A percentile compares a stretch with the other conserved stretches of the same genome.
Conservation (phyloP, 345 rosid genomes). For the Murraya paniculata region DNA sequence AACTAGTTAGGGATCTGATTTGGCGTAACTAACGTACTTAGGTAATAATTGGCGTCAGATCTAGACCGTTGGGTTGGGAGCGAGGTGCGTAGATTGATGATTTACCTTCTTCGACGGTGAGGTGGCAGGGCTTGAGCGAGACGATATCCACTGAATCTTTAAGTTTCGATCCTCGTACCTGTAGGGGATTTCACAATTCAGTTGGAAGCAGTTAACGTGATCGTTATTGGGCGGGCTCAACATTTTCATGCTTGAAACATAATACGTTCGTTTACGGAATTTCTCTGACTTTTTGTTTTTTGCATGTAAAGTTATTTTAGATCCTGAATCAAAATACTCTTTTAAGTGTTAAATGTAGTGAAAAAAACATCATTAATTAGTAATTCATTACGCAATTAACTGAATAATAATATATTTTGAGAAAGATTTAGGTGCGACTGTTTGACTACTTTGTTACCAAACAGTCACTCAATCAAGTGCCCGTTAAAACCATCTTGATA, state of each 20-base stretch:
- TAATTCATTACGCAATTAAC: too few species aligned
- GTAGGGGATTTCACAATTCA: conserved; percentile 1
- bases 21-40: neutral
- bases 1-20: neutral
- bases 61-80: conserved; percentile 25
- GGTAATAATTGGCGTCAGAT: neutral
- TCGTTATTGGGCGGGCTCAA: neutral
- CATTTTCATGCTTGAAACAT: neutral
- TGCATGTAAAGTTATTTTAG: neutral
- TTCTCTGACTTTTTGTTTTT: too few species aligned
- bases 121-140: conserved; percentile 88
- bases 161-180: conserved; percentile 85
- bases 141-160: conserved; percentile 77
- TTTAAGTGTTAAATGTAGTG: too few species aligned
- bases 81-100: neutral
- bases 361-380: too few species aligned
- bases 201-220: neutral
- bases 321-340: too few species aligned
- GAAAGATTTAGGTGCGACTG: neutral
- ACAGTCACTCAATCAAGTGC: too few species aligned
- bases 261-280: too few species aligned
- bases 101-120: conserved; percentile 63
- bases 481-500: too few species aligned
- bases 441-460: too few species aligned
- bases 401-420: neutral